Evolutionary conservation across 805 yeast genomes (phyloP), one percentile per base, ranked within the genome.

Genomic region (Candida silvicultrix): DNA sequence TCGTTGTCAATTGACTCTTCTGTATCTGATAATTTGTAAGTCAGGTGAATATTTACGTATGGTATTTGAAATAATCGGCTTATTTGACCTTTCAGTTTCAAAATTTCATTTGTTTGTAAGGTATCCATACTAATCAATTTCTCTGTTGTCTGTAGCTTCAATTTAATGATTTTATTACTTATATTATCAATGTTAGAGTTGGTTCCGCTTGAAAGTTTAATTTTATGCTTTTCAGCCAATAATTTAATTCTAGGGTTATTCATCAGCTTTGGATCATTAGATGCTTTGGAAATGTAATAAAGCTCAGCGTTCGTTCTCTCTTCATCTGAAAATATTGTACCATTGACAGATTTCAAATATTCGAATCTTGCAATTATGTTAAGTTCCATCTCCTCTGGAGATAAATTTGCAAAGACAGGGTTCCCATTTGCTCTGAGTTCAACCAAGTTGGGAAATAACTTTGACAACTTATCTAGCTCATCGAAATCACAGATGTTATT

Each of bases 271-370:
- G 37, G 21, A 14, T 37, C 39, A 3, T 2, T 21, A 4, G 10
- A 10, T 15, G 23, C 19, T 14, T 71, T 71, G 5, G 80, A 70
- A 25, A 85, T 66, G 49, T 85, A 80, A 57, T 75, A 87, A 5
- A 85, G 58, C 59, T 89, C 96, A 1, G 86, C 83, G 51, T 82
- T 85, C 6, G 48, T 52, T 16, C 89, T 68, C 42, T 81, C 85
- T 2, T 63, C 70, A 0, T 40, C 45, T 3, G 66, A 57, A 9
- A 87, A 64, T 0, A 34, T 43, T 0, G 80, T 71, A 1, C 96
- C 95, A 56, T 89, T 81, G 14, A 89, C 62, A 21, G 62, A 64
- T 1, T 41, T 36, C 2, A 83, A 38, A 0, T 49, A 44, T 1
- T 66, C 63, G 38, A 68, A 62, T 22, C 85, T 63, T 1, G 81